Conservation (phyloP, 1,284 basidiomycete genomes). For the Sphaerobolus stellatus region DNA sequence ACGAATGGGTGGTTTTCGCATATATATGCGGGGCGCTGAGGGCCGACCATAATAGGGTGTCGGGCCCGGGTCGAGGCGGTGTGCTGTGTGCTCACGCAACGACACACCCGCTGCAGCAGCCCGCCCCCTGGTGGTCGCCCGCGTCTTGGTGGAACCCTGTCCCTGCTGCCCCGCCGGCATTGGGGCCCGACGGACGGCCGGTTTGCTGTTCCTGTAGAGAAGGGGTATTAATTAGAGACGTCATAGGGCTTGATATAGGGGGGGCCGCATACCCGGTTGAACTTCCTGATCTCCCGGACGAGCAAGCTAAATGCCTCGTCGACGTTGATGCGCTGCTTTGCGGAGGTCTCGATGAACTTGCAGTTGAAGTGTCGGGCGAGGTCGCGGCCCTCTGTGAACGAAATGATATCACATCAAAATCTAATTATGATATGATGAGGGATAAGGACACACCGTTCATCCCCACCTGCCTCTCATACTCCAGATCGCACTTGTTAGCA, state of each 20-base stretch:
- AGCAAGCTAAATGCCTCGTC: constrained; percentile 98
- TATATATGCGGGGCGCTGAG: no score
- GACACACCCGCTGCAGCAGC: constrained; percentile 76
- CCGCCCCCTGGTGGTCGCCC: constrained; percentile 42
- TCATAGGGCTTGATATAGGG: not conserved
- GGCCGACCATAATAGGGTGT: no score
- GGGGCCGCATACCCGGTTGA: constrained; percentile 73
- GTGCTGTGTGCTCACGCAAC: constrained; percentile 60
- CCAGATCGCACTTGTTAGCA: constrained; percentile 98
- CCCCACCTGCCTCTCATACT: constrained; percentile 96
- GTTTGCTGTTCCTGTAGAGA: constrained; percentile 55
- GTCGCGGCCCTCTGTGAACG: constrained; percentile 85
- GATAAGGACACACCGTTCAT: constrained; percentile 72
- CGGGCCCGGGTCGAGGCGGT: no score
- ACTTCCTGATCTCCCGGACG: constrained; percentile 94
- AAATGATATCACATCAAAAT: no score
- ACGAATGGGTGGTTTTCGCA: no score
- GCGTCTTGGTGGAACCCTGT: constrained; percentile 52
- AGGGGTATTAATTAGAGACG: not conserved
- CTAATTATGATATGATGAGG: constrained; percentile 1
- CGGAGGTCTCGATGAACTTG: constrained; percentile 98
- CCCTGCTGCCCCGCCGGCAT: constrained; percentile 44
- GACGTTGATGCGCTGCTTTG: constrained; percentile 97
- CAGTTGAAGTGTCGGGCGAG: constrained; percentile 96
- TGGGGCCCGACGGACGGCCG: constrained; percentile 46